Evolutionary conservation across 257 asterid genomes (phyloP), one percentile per base, ranked within the genome.

Genomic region (Solanum rostratum): DNA sequence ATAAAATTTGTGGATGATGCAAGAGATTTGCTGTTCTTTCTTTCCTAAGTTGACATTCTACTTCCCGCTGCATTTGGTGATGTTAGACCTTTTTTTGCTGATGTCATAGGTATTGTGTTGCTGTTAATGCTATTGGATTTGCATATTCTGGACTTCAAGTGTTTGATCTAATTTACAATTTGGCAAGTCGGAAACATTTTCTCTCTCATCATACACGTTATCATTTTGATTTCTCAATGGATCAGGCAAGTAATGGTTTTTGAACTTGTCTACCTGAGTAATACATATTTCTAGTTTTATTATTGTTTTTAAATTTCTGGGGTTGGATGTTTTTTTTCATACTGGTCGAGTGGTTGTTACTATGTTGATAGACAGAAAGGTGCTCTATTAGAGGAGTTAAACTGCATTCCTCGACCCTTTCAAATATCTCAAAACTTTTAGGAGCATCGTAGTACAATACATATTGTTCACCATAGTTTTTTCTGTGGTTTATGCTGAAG

Each of bases 121-220:
- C 90, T 41, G 93, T 95, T 41, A 92, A 92, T 86, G 89, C 94
- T 45, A 88, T 95, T 16, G 99, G 97, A 74, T 94, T 95, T 71
- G 93, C 86, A 18, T 95, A 94, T 85, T 88, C 98, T 15, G 92
- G 89, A 55, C 88, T 92, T 80, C 99, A 95, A 89, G 94, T 93
- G 12, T 90, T 71, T 70, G 91, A 84, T 83, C 83, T 92, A 41
- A 91, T 94, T 7, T 92, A 89, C 83, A 71, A 86, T 87, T 87
- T 94, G 92, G 93, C 90, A 46, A 88, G 95, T 4, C 93, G 87
- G 86, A 94, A 91, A 84, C 94, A 91, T 30, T 83, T 89, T 29
- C 80, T 91, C 88, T 84, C 97, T 13, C 91, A 85, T 88, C 86
- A 86, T 68, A 86, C 90, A 18, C 95, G 93, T 16, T 83, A 84